Percentiles rank a stretch among this genome's conserved stretches.
Evolutionary conservation across 1,139 yeast genomes (phyloP).

Genomic region (Suhomyces chickasaworum): DNA sequence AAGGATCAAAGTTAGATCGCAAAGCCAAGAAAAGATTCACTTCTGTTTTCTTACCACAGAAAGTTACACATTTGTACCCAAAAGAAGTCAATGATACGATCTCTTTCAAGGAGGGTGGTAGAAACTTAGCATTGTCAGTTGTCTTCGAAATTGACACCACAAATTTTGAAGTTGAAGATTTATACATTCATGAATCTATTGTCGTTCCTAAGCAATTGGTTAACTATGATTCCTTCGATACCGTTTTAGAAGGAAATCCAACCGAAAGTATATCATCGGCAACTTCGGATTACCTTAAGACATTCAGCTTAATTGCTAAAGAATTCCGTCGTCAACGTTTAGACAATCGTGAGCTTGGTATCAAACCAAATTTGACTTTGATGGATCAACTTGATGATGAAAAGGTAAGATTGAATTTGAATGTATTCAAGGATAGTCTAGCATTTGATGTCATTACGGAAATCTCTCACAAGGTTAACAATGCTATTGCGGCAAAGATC

Average conservation of each 20-base stretch:
- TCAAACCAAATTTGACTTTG: constrained; percentile 62
- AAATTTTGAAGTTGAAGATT: constrained; percentile 71
- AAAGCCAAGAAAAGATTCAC: constrained; percentile 90
- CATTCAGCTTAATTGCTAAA: constrained; percentile 65
- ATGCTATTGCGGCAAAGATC: constrained; percentile 80
- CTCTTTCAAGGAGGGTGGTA: constrained; percentile 63
- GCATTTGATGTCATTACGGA: constrained; percentile 70
- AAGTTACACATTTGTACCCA: constrained; percentile 70
- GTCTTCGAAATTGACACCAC: constrained; percentile 78
- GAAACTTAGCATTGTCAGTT: constrained; percentile 74
- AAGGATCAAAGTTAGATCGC: constrained; percentile 78
- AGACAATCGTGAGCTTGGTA: constrained; percentile 49
- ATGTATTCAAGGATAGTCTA: constrained; percentile 65
- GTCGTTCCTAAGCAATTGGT: constrained; percentile 62
- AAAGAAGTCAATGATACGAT: constrained; percentile 57
- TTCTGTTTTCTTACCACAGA: constrained; percentile 89
- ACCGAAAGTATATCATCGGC: constrained; percentile 51
- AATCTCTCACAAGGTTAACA: constrained; percentile 77
- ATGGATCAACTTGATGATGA: constrained; percentile 87
- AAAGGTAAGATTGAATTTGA: constrained; percentile 66
- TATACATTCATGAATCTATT: constrained; percentile 75
- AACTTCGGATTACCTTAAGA: constrained; percentile 65
- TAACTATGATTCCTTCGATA: constrained; percentile 55
- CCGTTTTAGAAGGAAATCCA: constrained; percentile 39
- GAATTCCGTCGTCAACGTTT: constrained; percentile 76